Evolutionary conservation across 2,329 filamentous ascomycete species (phyloP).

Genomic region (Phialemoniopsis sp.): DNA sequence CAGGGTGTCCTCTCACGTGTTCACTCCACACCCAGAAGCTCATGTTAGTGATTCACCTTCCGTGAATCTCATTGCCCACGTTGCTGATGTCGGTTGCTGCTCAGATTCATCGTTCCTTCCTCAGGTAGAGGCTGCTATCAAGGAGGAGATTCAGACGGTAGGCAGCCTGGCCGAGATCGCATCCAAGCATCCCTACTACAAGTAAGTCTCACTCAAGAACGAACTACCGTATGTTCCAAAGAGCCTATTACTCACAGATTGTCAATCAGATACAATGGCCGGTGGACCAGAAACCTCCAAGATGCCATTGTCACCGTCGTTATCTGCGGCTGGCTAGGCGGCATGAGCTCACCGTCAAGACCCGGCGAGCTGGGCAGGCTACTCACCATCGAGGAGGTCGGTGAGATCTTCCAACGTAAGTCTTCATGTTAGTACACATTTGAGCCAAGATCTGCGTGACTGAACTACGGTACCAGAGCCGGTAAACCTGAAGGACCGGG

Average conservation of each 20-base stretch:
- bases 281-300: slow-evolving; percentile 83
- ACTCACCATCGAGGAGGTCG: slow-evolving; percentile 84
- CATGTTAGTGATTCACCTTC: slow-evolving; percentile 32
- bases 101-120: slow-evolving; percentile 65
- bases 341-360: slow-evolving; percentile 53
- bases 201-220: slow-evolving; percentile 45
- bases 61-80: neutral
- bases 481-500: slow-evolving; percentile 83
- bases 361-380: slow-evolving; percentile 59
- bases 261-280: slow-evolving; percentile 63
- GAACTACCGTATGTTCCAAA: no score
- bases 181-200: slow-evolving; percentile 92
- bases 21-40: slow-evolving; percentile 73
- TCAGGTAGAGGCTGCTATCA: slow-evolving; percentile 67
- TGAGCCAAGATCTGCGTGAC: neutral
- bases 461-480: slow-evolving; percentile 54
- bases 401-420: slow-evolving; percentile 68
- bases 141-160: slow-evolving; percentile 68
- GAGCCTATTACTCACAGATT: no score
- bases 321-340: slow-evolving; percentile 73
- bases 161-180: slow-evolving; percentile 67
- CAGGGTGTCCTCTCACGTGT: slow-evolving; percentile 83
- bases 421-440: slow-evolving; percentile 5
- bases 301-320: slow-evolving; percentile 62
- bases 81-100: slow-evolving; percentile 6